phyloP scores from a whole-genome alignment of 108 stramenopile genomes.

The Phaeodactylum tricornutum region DNA sequence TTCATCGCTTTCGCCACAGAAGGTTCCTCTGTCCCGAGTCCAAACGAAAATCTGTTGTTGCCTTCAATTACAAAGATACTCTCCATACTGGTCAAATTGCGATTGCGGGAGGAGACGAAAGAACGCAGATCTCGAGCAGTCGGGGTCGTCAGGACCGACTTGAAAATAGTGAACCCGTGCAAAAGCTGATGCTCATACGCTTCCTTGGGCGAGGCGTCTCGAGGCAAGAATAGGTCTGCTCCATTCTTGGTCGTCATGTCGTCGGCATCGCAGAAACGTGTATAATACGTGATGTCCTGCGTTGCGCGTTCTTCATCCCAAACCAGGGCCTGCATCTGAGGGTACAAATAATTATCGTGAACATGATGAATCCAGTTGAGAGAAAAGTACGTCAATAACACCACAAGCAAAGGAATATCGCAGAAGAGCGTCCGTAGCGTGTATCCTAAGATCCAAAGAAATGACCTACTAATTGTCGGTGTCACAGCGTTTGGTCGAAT shows the following conservation, averaged over 20 bases:
- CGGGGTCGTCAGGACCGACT: constrained; percentile 21
- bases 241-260: constrained; percentile 36
- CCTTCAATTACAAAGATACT: constrained; percentile 29
- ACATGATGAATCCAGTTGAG: constrained; percentile 13
- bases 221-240: constrained; percentile 17
- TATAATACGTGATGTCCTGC: constrained; percentile 36
- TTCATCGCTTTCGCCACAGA: constrained; percentile 10
- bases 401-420: too few relatives aligned
- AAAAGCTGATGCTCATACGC: constrained; percentile 24
- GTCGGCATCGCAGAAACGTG: constrained; percentile 25
- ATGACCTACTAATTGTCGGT: too few relatives aligned
- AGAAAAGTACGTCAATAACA: too few relatives aligned
- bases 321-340: not conserved
- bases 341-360: not conserved
- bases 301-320: not conserved
- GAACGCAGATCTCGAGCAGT: constrained; percentile 26
- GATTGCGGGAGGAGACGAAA: constrained; percentile 26
- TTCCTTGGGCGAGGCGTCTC: constrained; percentile 12
- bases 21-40: constrained; percentile 3
- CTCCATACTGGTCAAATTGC: constrained; percentile 8
- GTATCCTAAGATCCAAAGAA: too few relatives aligned
- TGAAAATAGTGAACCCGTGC: constrained; percentile 44
- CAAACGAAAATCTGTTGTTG: constrained; percentile 38
- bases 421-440: too few relatives aligned
- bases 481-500: too few relatives aligned